Conservation (phyloP, 345 rosid species). For the Gossypioides kirkii region DNA sequence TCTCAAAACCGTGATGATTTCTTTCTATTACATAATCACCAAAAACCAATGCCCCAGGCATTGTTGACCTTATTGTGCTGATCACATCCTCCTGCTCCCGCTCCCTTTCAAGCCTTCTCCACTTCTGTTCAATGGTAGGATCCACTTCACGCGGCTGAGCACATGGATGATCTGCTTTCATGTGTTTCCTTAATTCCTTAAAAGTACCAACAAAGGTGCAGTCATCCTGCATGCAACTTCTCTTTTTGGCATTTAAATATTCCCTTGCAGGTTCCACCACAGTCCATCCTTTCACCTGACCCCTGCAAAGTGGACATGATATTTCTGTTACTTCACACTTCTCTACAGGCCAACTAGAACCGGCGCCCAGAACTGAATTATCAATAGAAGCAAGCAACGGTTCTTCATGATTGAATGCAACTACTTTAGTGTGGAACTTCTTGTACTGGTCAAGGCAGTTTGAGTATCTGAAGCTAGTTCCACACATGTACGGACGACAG, state of each 20-base stretch:
- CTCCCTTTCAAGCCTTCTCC: constrained; percentile 74
- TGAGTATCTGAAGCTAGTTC: constrained; percentile 89
- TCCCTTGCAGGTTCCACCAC: constrained; percentile 85
- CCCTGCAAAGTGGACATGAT: constrained; percentile 92
- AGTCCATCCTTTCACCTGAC: constrained; percentile 97
- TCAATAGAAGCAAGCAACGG: constrained; percentile 23
- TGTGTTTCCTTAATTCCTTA: constrained; percentile 91
- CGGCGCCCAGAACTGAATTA: constrained; percentile 26
- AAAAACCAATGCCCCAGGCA: constrained; percentile 82
- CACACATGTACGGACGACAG: constrained; percentile 98
- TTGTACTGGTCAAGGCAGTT: constrained; percentile 93
- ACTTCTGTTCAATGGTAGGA: constrained; percentile 74
- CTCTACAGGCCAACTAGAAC: constrained; percentile 29
- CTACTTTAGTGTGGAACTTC: constrained; percentile 67
- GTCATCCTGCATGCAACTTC: constrained; percentile 92
- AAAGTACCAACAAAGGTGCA: constrained; percentile 69
- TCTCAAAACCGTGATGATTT: constrained; percentile 41
- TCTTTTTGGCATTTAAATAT: constrained; percentile 61
- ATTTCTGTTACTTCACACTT: constrained; percentile 61
- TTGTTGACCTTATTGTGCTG: constrained; percentile 76
- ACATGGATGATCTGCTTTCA: constrained; percentile 71
- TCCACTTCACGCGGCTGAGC: constrained; percentile 79
- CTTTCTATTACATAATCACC: constrained; percentile 87
- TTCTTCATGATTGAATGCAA: constrained; percentile 28
- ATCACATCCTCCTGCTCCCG: constrained; percentile 68